phyloP scores from a whole-genome alignment of 2,329 filamentous ascomycete species.

The Alternaria incomplexa region DNA sequence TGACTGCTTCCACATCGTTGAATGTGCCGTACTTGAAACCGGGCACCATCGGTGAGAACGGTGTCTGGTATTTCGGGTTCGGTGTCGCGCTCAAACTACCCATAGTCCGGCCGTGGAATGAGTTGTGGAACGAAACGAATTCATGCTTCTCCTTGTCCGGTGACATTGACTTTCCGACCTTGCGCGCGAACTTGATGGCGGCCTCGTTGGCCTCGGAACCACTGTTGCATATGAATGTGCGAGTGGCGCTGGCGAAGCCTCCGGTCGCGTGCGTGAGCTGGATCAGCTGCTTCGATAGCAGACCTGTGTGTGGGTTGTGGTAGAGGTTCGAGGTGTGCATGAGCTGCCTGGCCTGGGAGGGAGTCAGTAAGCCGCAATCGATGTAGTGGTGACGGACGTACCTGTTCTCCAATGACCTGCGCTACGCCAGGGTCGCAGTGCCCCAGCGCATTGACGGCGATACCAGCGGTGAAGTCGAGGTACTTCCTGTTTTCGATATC shows the following conservation, averaged over 20 bases:
- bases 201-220: constrained; percentile 98
- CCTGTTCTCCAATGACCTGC: constrained; percentile 78
- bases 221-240: constrained; percentile 94
- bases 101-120: constrained; percentile 97
- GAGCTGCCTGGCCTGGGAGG: constrained; percentile 65
- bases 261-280: constrained; percentile 80
- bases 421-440: constrained; percentile 85
- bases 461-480: constrained; percentile 93
- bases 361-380: constrained; percentile 15
- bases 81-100: constrained; percentile 93
- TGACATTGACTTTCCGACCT: constrained; percentile 79
- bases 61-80: constrained; percentile 96
- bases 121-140: constrained; percentile 86
- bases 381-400: constrained; percentile 35
- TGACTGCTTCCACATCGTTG: constrained; percentile 78
- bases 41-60: constrained; percentile 93
- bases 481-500: constrained; percentile 89
- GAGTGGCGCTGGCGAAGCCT: constrained; percentile 78
- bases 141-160: constrained; percentile 76
- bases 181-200: constrained; percentile 94
- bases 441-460: constrained; percentile 91
- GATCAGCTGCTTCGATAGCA: constrained; percentile 83
- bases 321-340: constrained; percentile 96
- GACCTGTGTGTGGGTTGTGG: constrained; percentile 94
- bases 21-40: constrained; percentile 87